These are phyloP conservation scores for Cichorium intybus DNA, from an alignment of 140 eudicot genomes.

Conservation along the genomic window DNA sequence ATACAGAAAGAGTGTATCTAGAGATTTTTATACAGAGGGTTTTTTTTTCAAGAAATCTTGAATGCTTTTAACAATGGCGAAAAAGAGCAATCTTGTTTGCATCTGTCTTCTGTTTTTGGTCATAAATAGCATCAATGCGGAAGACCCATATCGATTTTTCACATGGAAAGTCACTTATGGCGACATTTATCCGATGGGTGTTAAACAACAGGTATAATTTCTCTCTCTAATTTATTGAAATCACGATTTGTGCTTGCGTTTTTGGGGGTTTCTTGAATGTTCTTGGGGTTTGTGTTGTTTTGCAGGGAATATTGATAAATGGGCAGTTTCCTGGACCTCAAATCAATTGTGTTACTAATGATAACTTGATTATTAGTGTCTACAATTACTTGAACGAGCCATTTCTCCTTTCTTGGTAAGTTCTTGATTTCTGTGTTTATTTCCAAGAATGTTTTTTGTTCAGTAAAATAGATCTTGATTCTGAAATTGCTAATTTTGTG, in stretches of 20 bases:
- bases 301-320: conserved; percentile 95
- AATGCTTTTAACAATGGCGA: conserved; percentile 29
- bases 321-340: conserved; percentile 99
- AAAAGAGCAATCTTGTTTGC: conserved; percentile 38
- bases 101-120: conserved; percentile 30
- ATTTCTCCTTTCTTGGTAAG: conserved; percentile 88
- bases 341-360: conserved; percentile 90
- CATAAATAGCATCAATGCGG: conserved; percentile 53
- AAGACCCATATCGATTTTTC: conserved; percentile 85
- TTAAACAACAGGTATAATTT: conserved; percentile 72
- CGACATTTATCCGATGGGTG: conserved; percentile 80
- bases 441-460: background rate
- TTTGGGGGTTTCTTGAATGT: conserved; percentile 27
- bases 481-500: background rate
- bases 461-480: conserved; percentile 15
- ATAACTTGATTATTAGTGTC: conserved; percentile 90
- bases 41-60: conserved; percentile 8
- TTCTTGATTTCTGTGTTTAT: background rate
- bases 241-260: background rate
- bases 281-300: background rate
- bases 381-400: conserved; percentile 89
- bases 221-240: conserved; percentile 7
- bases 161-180: conserved; percentile 96
- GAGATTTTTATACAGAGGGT: background rate
- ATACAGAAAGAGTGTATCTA: conserved; percentile 6